A percentile compares a stretch with the other conserved stretches of the same genome.
These are phyloP conservation scores for Sarocladium strictum DNA, from an alignment of 2,329 filamentous ascomycete species.

Conservation along the genomic window DNA sequence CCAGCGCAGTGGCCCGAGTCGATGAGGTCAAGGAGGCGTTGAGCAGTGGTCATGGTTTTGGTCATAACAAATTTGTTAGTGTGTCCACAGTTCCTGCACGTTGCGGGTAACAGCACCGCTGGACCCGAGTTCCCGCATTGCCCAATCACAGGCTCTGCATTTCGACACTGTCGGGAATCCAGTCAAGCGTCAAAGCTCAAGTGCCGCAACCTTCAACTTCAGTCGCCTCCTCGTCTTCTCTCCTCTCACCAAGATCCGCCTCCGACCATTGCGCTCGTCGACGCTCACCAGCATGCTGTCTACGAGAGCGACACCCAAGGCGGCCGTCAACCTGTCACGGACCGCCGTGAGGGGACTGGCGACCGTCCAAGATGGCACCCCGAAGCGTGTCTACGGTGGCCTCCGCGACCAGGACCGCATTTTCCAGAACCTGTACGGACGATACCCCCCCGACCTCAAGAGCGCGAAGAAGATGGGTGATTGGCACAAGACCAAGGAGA, in stretches of 20 bases:
- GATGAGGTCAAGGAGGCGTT: constrained; percentile 19
- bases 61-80: constrained; percentile 16
- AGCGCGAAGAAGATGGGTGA: constrained; percentile 96
- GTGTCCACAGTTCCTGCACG: not conserved
- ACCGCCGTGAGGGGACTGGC: constrained; percentile 63
- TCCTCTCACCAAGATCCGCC: constrained; percentile 5
- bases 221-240: constrained; percentile 19
- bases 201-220: constrained; percentile 28
- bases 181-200: constrained; percentile 22
- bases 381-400: constrained; percentile 73
- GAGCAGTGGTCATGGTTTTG: not conserved
- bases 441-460: constrained; percentile 85
- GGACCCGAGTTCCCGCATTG: constrained; percentile 24
- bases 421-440: constrained; percentile 97
- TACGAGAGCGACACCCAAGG: constrained; percentile 34
- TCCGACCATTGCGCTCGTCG: constrained; percentile 10
- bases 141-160: constrained; percentile 34
- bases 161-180: constrained; percentile 20
- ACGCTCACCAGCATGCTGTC: constrained; percentile 36
- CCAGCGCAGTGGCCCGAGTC: constrained; percentile 11
- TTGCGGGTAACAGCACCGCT: constrained; percentile 25
- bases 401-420: constrained; percentile 96
- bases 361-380: constrained; percentile 68
- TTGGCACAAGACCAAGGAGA: constrained; percentile 99
- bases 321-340: constrained; percentile 34